Percentiles rank a stretch among this genome's conserved stretches.
Evolutionary conservation across 1,284 basidiomycete species (phyloP).

Genomic region (Naganishia albida): DNA sequence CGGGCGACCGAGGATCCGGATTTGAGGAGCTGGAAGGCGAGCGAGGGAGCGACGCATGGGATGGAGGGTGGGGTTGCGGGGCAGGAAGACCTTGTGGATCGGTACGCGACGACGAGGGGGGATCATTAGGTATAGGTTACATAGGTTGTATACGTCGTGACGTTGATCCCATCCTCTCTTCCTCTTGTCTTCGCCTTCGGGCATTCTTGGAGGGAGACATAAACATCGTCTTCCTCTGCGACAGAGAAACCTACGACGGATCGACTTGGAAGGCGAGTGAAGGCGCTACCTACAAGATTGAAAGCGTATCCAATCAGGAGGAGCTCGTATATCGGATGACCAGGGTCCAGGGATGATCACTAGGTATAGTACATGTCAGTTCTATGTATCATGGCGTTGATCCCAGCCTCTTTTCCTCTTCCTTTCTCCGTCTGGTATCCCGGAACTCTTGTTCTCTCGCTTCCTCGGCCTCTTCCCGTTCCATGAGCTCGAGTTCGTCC

Average conservation of each 20-base stretch:
- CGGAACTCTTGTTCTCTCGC: no score
- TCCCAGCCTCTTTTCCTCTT: no score
- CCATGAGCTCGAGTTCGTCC: no score
- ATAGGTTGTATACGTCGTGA: background rate
- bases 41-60: constrained; percentile 20
- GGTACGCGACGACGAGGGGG: constrained; percentile 42
- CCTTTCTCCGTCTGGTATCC: no score
- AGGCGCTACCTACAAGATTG: constrained; percentile 24
- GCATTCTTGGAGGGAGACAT: no score
- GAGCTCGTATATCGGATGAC: constrained; percentile 39
- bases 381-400: no score
- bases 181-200: no score
- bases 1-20: constrained; percentile 25
- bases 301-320: constrained; percentile 39
- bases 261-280: constrained; percentile 26
- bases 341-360: constrained; percentile 43
- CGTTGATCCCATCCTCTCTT: background rate
- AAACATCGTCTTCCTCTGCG: no score
- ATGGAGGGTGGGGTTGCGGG: constrained; percentile 40
- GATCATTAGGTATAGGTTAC: constrained; percentile 36
- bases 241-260: no score
- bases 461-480: no score
- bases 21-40: constrained; percentile 25
- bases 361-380: constrained; percentile 7
- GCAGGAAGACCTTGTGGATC: constrained; percentile 40